Base-by-base conservation (phyloP, 1,139 yeast species). In the Diutina scorzettiae region DNA sequence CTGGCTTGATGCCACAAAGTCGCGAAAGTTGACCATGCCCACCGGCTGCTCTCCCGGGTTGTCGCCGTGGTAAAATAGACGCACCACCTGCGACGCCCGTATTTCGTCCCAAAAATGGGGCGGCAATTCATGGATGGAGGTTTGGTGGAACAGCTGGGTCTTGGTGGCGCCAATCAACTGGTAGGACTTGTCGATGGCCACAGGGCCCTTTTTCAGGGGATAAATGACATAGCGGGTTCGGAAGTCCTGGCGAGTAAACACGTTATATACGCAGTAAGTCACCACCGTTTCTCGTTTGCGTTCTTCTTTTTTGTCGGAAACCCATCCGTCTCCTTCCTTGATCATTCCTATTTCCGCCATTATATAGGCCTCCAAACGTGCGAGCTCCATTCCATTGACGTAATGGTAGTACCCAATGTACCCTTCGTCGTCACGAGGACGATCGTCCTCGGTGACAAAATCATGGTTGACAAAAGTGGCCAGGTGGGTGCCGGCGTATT, bases 211-310 rank as follows among this genome's bases (percentile, higher is more conserved):
- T 41, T 53, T 56, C 21, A 51, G 48, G 8, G 53, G 43, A 3
- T 56, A 54, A 5, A 66, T 50, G 18, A 64, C 57, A 44, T 53
- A 61, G 37, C 62, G 57, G 11, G 60, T 70, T 53, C 62, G 64
- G 43, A 74, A 57, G 50, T 75, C 81, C 18, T 71, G 64, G 46
- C 60, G 67, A 40, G 59, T 55, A 51, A 75, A 73, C 28, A 71
- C 55, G 49, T 75, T 75, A 52, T 69, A 75, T 6, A 66, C 49
- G 48, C 78, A 73, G 47, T 63, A 73, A 0, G 75, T 70, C 3
- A 70, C 69, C 24, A 71, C 60, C 49, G 62, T 55, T 37, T 65
- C 71, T 31, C 39, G 39, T 14, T 34, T 34, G 12, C 28, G 18
- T n/a, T 34, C 39, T 12, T 34, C 39, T 11, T 23, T 23, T 1